Percentiles rank a stretch among this genome's conserved stretches.
phyloP scores from a whole-genome alignment of 495 filamentous ascomycete genomes.

The Penicillium coffeae region DNA sequence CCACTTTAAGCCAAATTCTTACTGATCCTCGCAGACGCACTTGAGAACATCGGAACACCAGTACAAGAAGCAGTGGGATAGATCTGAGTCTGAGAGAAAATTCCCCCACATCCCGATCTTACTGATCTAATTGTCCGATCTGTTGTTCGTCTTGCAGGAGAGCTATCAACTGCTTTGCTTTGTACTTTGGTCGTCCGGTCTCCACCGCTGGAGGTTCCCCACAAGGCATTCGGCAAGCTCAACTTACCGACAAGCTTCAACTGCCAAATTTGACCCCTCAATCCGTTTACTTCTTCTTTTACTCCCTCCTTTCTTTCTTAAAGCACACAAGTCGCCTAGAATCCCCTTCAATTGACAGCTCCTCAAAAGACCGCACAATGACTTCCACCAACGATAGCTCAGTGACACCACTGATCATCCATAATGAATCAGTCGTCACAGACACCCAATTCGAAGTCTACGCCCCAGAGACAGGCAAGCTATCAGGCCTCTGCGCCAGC shows the following conservation, averaged over 20 bases:
- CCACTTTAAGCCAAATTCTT: too few relatives aligned
- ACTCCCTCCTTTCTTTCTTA: conserved; percentile 5
- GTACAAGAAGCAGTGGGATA: too few relatives aligned
- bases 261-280: conserved; percentile 11
- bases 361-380: not conserved
- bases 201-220: too few relatives aligned
- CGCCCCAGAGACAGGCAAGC: conserved; percentile 59
- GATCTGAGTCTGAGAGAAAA: too few relatives aligned
- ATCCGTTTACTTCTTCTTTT: not conserved
- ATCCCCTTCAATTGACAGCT: not conserved
- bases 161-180: too few relatives aligned
- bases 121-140: too few relatives aligned
- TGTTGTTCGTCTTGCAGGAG: too few relatives aligned
- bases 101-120: too few relatives aligned
- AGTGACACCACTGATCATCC: conserved; percentile 67
- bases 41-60: too few relatives aligned
- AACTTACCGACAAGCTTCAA: conserved; percentile 5
- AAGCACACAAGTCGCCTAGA: not conserved
- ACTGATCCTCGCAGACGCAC: too few relatives aligned
- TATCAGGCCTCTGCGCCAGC: conserved; percentile 57
- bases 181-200: too few relatives aligned
- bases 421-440: conserved; percentile 61
- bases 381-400: not conserved
- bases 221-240: conserved; percentile 15
- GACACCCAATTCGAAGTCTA: conserved; percentile 62